A percentile compares a stretch with the other conserved stretches of the same genome.
Conservation (phyloP, 257 asterid genomes). For the Solanum acaule region DNA sequence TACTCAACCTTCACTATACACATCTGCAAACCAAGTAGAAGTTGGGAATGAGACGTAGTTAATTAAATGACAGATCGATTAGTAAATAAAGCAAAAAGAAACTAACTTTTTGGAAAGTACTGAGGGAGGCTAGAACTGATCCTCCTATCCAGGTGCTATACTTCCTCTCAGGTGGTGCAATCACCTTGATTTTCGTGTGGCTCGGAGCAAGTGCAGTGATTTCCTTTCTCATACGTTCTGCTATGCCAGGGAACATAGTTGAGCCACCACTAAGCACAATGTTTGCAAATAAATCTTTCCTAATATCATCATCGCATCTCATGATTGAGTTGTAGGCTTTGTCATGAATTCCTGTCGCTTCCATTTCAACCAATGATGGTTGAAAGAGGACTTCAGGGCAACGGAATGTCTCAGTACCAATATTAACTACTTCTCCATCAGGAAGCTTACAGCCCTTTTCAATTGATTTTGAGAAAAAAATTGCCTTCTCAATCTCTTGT, state of each 20-base stretch:
- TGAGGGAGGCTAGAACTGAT: neutral
- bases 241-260: neutral
- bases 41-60: too few species aligned
- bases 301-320: neutral
- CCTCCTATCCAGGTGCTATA: neutral
- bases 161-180: neutral
- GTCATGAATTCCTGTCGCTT: conserved; percentile 17
- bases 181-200: neutral
- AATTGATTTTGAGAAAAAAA: neutral
- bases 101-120: neutral
- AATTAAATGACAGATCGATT: neutral
- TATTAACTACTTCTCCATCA: neutral
- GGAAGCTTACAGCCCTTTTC: neutral
- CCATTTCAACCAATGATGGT: neutral
- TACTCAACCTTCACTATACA: neutral
- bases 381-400: neutral
- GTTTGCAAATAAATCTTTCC: neutral
- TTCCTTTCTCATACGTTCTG: neutral
- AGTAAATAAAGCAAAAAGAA: neutral
- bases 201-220: neutral
- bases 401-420: neutral
- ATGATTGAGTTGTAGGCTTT: neutral
- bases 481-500: neutral
- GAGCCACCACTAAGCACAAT: neutral
- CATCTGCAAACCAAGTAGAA: neutral